These are phyloP conservation scores for Clavulina sp. DNA, from an alignment of 768 basidiomycete species.

Conservation along the genomic window DNA sequence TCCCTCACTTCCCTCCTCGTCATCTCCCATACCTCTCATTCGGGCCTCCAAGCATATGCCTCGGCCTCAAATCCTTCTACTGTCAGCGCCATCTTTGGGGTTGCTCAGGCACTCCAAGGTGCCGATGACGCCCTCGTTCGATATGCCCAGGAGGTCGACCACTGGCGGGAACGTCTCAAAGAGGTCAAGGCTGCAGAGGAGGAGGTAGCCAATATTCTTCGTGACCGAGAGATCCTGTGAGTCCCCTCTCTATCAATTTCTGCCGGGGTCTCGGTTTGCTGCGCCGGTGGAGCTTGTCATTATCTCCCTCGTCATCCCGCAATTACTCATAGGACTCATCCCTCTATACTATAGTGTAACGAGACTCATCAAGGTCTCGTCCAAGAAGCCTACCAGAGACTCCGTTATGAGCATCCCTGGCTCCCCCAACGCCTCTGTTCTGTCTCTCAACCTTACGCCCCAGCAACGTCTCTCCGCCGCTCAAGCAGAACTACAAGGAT, in stretches of 20 bases:
- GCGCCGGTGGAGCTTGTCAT: background rate
- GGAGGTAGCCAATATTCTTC: constrained; percentile 47
- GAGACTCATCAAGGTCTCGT: constrained; percentile 62
- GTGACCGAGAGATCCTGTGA: constrained; percentile 71
- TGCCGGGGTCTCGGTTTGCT: background rate
- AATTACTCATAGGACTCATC: background rate
- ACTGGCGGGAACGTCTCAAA: constrained; percentile 45
- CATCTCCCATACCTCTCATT: constrained; percentile 39
- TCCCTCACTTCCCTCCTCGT: constrained; percentile 40
- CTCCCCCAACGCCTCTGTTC: background rate
- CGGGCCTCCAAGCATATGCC: constrained; percentile 56
- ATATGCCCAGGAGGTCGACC: constrained; percentile 43
- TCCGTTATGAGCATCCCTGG: constrained; percentile 21
- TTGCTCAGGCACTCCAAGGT: constrained; percentile 39
- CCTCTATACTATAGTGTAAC: constrained; percentile 35
- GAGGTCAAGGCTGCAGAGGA: constrained; percentile 51
- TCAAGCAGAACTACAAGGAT: constrained; percentile 65
- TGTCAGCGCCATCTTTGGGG: constrained; percentile 31
- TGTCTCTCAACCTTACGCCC: constrained; percentile 8
- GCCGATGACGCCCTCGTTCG: constrained; percentile 51
- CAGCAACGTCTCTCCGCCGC: constrained; percentile 20
- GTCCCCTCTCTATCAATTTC: constrained; percentile 17
- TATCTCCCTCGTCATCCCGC: background rate
- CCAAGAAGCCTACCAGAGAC: constrained; percentile 29
- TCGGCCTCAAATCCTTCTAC: constrained; percentile 41